A percentile compares a stretch with the other conserved stretches of the same genome.
phyloP scores from a whole-genome alignment of 176 grass and related monocot genomes.

The Hordeum marinum region DNA sequence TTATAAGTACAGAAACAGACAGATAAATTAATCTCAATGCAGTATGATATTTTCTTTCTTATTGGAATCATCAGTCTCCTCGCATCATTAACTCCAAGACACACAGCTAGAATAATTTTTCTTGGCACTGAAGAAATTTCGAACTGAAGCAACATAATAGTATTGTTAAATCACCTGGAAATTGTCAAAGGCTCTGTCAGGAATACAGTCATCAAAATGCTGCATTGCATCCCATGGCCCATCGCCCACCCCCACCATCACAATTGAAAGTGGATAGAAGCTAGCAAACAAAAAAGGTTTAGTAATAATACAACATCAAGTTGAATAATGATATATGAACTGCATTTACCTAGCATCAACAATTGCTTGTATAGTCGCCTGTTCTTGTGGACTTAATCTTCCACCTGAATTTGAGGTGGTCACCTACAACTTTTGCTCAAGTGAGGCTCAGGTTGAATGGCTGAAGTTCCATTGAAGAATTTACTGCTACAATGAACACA shows the following conservation, averaged over 20 bases:
- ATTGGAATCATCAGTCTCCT: neutral
- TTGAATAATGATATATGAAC: neutral
- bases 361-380: constrained; percentile 83
- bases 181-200: constrained; percentile 92
- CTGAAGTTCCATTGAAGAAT: neutral
- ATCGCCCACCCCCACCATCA: constrained; percentile 96
- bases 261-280: constrained; percentile 90
- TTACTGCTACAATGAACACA: constrained; percentile 8
- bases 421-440: constrained; percentile 55
- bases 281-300: constrained; percentile 44
- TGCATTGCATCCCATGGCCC: constrained; percentile 97
- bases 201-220: constrained; percentile 95
- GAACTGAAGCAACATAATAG: neutral
- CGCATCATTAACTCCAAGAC: neutral
- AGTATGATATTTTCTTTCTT: neutral
- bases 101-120: neutral
- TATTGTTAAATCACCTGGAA: constrained; percentile 68
- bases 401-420: constrained; percentile 48
- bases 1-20: neutral
- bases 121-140: neutral
- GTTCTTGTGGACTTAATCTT: constrained; percentile 64
- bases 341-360: constrained; percentile 79
- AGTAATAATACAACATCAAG: constrained; percentile 17
- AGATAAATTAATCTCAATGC: neutral
- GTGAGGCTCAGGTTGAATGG: constrained; percentile 18